phyloP scores from a whole-genome alignment of 2,329 filamentous ascomycete genomes.

The Tolypocladium guangdongense region DNA sequence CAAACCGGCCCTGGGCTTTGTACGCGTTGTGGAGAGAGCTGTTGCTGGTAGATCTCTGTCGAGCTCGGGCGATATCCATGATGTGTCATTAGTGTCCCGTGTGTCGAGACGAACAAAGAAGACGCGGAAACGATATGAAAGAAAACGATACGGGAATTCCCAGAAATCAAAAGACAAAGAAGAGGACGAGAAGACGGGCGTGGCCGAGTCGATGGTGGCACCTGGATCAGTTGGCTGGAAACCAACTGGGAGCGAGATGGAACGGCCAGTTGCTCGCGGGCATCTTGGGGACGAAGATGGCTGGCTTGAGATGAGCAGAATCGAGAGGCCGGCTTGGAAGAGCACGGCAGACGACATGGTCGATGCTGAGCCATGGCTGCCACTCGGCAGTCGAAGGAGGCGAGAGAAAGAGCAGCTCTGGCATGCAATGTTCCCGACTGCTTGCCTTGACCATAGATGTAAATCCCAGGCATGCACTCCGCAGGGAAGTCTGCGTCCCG shows the following conservation, averaged over 20 bases:
- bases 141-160: background rate
- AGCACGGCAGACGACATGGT: background rate
- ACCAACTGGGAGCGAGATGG: background rate
- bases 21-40: constrained; percentile 25
- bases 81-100: background rate
- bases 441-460: background rate
- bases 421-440: background rate
- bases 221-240: background rate
- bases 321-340: background rate
- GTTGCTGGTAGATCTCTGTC: constrained; percentile 28
- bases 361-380: background rate
- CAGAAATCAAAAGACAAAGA: background rate
- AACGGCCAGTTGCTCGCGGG: background rate
- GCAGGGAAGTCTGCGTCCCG: background rate
- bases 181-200: background rate
- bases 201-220: background rate
- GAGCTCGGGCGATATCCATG: constrained; percentile 19
- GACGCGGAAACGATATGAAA: constrained; percentile 3
- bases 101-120: background rate
- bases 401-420: background rate
- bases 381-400: background rate
- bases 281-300: background rate
- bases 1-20: constrained; percentile 12
- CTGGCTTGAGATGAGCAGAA: background rate
- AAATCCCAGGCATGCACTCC: background rate